Percentiles rank a stretch among this genome's conserved stretches.
Evolutionary conservation across 768 basidiomycete genomes (phyloP).

Genomic region (Pseudohyphozyma bogoriensis): DNA sequence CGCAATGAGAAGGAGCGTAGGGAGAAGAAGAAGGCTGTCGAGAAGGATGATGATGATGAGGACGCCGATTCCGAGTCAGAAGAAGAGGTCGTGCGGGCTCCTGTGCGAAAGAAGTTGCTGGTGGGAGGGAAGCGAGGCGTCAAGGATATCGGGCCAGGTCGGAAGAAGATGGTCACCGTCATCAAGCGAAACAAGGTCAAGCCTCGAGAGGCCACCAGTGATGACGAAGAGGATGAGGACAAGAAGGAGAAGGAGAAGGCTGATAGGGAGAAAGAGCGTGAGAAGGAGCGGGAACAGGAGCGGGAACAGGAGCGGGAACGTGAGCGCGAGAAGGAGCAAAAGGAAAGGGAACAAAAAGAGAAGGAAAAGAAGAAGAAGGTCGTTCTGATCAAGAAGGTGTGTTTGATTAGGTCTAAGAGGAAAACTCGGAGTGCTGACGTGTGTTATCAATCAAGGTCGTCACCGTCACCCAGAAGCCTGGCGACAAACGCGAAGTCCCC

Average conservation of each 20-base stretch:
- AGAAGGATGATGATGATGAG: background rate
- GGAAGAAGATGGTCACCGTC: background rate
- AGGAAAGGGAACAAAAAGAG: background rate
- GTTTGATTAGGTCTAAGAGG: too few species aligned
- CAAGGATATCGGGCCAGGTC: background rate
- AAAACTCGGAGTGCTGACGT: too few species aligned
- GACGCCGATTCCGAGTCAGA: slow-evolving; percentile 4
- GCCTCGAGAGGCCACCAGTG: background rate
- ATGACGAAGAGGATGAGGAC: background rate
- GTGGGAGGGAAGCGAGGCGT: background rate
- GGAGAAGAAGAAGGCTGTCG: background rate
- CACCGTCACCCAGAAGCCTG: background rate
- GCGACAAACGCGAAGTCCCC: too few species aligned
- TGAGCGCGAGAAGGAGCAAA: background rate
- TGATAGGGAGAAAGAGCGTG: background rate
- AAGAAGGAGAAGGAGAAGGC: background rate
- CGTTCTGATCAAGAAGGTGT: too few species aligned
- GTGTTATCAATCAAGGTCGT: too few species aligned
- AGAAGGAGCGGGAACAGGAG: background rate
- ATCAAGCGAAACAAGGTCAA: background rate
- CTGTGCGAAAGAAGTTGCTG: background rate
- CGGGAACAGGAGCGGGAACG: background rate
- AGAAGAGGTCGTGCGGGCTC: background rate
- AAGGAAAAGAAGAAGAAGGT: background rate
- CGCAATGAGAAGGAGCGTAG: too few species aligned